Conservation (phyloP, 2,329 filamentous ascomycete genomes). For the Alternaria viburni region DNA sequence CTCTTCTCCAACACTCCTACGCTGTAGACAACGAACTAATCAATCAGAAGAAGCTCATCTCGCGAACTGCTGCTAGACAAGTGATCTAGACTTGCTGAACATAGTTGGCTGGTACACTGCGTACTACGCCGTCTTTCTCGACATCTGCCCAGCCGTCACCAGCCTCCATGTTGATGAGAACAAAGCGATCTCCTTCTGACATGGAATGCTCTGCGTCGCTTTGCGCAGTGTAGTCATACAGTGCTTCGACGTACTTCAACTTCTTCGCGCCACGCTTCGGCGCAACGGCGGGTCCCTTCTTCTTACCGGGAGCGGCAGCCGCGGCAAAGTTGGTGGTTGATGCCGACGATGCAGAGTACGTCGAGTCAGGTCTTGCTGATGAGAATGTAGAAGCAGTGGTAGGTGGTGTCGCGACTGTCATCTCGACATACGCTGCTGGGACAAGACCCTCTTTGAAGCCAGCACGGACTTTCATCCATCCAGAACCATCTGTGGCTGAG, state of each 20-base stretch:
- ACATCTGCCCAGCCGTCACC: conserved; percentile 98
- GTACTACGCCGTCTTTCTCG: conserved; percentile 84
- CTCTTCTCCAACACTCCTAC: background rate
- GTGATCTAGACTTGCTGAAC: conserved; percentile 70
- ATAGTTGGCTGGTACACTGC: conserved; percentile 94
- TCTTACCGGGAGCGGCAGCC: conserved; percentile 62
- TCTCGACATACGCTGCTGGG: conserved; percentile 83
- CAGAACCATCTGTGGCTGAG: conserved; percentile 73
- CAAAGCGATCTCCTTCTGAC: conserved; percentile 87
- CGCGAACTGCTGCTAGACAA: conserved; percentile 20
- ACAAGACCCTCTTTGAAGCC: conserved; percentile 83
- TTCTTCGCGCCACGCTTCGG: conserved; percentile 92
- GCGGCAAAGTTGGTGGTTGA: conserved; percentile 63
- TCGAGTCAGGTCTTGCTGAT: conserved; percentile 60
- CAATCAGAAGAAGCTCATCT: conserved; percentile 13
- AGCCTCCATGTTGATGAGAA: conserved; percentile 83
- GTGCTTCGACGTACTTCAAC: conserved; percentile 86
- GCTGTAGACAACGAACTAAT: background rate
- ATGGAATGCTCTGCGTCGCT: conserved; percentile 89
- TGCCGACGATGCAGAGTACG: conserved; percentile 78
- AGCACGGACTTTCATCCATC: conserved; percentile 85
- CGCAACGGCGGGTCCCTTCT: conserved; percentile 90
- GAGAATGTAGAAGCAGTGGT: conserved; percentile 37
- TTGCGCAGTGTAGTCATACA: conserved; percentile 90
- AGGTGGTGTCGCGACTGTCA: conserved; percentile 54